Base-by-base conservation (phyloP, 2,329 filamentous ascomycete species). In the Byssoonygena ceratinophila region DNA sequence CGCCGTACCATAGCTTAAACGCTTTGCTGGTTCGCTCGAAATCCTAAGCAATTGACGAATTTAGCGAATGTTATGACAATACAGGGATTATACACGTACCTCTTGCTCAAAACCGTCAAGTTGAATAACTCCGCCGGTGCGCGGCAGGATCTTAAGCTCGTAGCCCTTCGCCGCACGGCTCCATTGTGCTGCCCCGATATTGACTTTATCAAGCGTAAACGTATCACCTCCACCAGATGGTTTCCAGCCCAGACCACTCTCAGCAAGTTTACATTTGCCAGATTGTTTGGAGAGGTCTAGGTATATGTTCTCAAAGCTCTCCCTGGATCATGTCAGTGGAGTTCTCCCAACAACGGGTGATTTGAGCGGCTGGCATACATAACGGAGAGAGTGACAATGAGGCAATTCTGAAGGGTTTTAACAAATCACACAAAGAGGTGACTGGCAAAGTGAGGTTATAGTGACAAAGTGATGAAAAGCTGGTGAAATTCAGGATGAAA, bases 1-100 rank as follows among this genome's bases (percentile, higher is more conserved):
- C 85, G 72, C 88, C 92, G 72, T 97, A 98, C 87, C 91, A 97
- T 64, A 91, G 87, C 74, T 96, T 97, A 78, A 98, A 96, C 60
- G 92, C 81, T 68, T 95, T 96, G 71, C 76, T 79, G 12, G 96
- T 75, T 52, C 92, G 87, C 60, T 98, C 92, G 61, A 88, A 87
- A 68, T 98, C 91, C 78, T 87, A 18, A n/a, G 16, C 18, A 45
- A 39, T 60, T 29, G 65, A 54, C 23, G 31, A 53, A 40, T 54
- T 29, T 31, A 53, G 46, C n/a, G 50, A 27, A 37, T 14, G 3
- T 11, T 16, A 44, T n/a, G 32, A 32, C 3, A 23, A 9, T 3
- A 46, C 11, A 22, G 45, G 11, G 16, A 8, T 23, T 6, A 32
- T 32, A 2, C n/a, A 45, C 49, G 9, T 37, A 80, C 84, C 69